Evolutionary conservation across 1,284 basidiomycete species (phyloP).

Genomic region (Rugosomyces carneus): DNA sequence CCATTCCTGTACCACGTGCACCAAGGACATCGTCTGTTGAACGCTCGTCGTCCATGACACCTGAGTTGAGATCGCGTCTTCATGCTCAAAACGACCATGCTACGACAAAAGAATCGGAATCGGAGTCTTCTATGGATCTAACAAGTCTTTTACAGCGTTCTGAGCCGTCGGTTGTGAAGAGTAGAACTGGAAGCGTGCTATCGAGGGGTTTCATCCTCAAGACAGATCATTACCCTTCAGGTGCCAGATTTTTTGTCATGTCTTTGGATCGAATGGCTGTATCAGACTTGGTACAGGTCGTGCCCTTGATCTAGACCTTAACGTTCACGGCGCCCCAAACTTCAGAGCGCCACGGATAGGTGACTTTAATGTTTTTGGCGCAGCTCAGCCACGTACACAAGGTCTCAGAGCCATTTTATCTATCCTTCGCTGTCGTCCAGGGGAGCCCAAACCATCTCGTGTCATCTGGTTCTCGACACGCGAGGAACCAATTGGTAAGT

Average conservation of each 20-base stretch:
- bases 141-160: constrained; percentile 57
- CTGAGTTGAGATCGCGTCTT: constrained; percentile 7
- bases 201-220: constrained; percentile 90
- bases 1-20: constrained; percentile 15
- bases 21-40: constrained; percentile 4
- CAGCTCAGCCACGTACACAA: constrained; percentile 91
- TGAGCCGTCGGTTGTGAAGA: constrained; percentile 77
- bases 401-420: constrained; percentile 91
- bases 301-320: constrained; percentile 87
- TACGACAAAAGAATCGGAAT: constrained; percentile 10
- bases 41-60: constrained; percentile 12
- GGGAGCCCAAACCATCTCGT: constrained; percentile 52
- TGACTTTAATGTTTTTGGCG: constrained; percentile 85
- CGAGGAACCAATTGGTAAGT: constrained; percentile 75
- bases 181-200: constrained; percentile 82
- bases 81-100: constrained; percentile 3
- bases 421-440: constrained; percentile 75
- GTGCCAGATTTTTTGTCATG: too few species aligned
- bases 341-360: constrained; percentile 79
- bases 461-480: constrained; percentile 84
- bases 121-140: constrained; percentile 42
- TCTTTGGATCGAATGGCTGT: too few species aligned
- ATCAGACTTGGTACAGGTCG: too few species aligned
- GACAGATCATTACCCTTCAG: constrained; percentile 89
- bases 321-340: constrained; percentile 93